A percentile compares a stretch with the other conserved stretches of the same genome.
These are phyloP conservation scores for Suillus paluster DNA, from an alignment of 768 basidiomycete genomes.

Conservation along the genomic window DNA sequence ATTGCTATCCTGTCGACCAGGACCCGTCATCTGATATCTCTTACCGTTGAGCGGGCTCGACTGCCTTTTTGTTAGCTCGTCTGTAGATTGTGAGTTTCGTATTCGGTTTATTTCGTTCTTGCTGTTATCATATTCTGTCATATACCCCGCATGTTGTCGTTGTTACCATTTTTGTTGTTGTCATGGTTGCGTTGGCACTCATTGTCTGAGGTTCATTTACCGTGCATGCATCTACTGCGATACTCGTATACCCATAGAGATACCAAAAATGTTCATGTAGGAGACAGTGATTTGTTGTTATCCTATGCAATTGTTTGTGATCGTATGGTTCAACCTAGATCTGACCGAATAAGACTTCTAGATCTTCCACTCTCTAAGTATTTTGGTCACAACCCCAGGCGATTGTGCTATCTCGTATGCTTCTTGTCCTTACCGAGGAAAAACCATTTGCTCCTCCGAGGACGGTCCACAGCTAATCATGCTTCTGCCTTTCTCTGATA, in stretches of 20 bases:
- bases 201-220: slow-evolving; percentile 2
- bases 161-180: neutral
- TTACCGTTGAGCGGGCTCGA: neutral
- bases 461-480: too few relatives aligned
- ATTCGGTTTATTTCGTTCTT: neutral
- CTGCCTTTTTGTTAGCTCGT: neutral
- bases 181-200: neutral
- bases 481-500: too few relatives aligned
- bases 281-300: neutral
- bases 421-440: too few relatives aligned
- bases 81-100: neutral
- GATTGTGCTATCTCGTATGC: too few relatives aligned
- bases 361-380: too few relatives aligned
- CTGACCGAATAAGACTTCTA: too few relatives aligned
- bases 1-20: neutral
- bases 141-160: neutral
- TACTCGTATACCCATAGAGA: too few relatives aligned
- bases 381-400: too few relatives aligned
- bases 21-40: neutral
- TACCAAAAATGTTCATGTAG: neutral
- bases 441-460: too few relatives aligned
- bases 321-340: too few relatives aligned
- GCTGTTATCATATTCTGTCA: neutral
- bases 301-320: neutral
- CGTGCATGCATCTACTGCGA: neutral